Conservation (phyloP, 2,329 filamentous ascomycete species). For the Ophiostoma perfectum region DNA sequence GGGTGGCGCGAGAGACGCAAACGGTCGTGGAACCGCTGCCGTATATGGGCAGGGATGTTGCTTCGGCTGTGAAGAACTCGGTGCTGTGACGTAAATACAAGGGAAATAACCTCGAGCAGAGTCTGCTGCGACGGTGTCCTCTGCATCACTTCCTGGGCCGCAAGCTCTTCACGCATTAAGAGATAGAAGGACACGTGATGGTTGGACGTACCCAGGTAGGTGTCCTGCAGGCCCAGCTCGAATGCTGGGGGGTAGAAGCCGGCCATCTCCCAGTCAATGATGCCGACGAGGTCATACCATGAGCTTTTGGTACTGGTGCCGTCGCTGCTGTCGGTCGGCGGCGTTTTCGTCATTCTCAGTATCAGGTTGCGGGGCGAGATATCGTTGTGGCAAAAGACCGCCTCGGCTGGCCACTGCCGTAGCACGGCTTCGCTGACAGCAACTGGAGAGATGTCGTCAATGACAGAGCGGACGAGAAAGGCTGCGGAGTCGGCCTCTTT, state of each 20-base stretch:
- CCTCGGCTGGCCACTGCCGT: background rate
- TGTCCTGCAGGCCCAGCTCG: background rate
- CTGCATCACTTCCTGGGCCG: background rate
- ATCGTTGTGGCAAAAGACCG: constrained; percentile 9
- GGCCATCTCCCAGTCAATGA: constrained; percentile 9
- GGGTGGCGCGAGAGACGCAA: background rate
- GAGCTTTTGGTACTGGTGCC: background rate
- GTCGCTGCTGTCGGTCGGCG: no score
- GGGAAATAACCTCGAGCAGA: background rate
- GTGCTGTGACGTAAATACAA: background rate
- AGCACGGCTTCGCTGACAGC: background rate
- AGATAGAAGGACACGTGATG: constrained; percentile 2
- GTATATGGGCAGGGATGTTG: background rate
- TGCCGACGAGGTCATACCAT: background rate
- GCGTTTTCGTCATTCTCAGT: background rate
- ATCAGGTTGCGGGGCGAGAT: background rate
- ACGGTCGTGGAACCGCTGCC: background rate
- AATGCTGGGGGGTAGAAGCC: background rate
- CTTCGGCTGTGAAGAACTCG: background rate
- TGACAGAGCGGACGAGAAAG: background rate
- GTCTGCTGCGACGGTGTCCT: background rate
- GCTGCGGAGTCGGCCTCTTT: background rate
- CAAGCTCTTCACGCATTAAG: background rate
- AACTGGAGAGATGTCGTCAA: background rate
- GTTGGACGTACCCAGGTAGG: background rate